Percentiles rank a stretch among this genome's conserved stretches.
Evolutionary conservation across 169 alveolate genomes (phyloP).

Genomic region (Plasmodium malariae): DNA sequence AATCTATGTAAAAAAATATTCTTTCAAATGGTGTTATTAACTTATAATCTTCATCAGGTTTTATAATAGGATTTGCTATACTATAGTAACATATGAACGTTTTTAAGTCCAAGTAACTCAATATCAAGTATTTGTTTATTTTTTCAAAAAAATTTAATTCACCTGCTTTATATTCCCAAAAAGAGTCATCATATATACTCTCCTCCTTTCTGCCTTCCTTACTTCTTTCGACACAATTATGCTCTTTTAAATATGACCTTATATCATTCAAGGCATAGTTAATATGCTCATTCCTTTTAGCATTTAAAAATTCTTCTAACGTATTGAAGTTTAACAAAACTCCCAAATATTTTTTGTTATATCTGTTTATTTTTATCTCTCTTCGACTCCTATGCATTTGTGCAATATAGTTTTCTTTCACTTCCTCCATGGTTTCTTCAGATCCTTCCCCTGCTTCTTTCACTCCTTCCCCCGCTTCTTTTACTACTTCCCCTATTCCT

Average conservation of each 20-base stretch:
- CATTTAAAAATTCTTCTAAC: slow-evolving; percentile 39
- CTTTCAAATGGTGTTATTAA: background rate
- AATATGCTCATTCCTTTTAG: slow-evolving; percentile 19
- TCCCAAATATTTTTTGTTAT: slow-evolving; percentile 33
- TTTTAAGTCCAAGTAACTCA: slow-evolving; percentile 42
- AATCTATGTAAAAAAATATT: slow-evolving; percentile 23
- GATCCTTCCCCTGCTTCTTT: background rate
- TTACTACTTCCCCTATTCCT: background rate
- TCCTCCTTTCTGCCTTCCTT: background rate
- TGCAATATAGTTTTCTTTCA: background rate
- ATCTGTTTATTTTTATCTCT: slow-evolving; percentile 9
- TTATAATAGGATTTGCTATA: slow-evolving; percentile 60
- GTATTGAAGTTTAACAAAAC: slow-evolving; percentile 49
- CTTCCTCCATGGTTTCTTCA: background rate
- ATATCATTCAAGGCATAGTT: slow-evolving; percentile 15
- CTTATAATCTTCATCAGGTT: slow-evolving; percentile 18
- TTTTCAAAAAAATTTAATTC: slow-evolving; percentile 49
- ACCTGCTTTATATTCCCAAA: slow-evolving; percentile 56
- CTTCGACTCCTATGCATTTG: background rate
- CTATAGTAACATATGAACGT: slow-evolving; percentile 43
- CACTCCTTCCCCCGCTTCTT: background rate
- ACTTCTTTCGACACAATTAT: background rate
- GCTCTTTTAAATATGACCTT: slow-evolving; percentile 1
- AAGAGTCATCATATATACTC: slow-evolving; percentile 25
- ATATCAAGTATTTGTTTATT: slow-evolving; percentile 51